Base-by-base conservation (phyloP, 345 rosid species). In the Orychophragmus violaceus region DNA sequence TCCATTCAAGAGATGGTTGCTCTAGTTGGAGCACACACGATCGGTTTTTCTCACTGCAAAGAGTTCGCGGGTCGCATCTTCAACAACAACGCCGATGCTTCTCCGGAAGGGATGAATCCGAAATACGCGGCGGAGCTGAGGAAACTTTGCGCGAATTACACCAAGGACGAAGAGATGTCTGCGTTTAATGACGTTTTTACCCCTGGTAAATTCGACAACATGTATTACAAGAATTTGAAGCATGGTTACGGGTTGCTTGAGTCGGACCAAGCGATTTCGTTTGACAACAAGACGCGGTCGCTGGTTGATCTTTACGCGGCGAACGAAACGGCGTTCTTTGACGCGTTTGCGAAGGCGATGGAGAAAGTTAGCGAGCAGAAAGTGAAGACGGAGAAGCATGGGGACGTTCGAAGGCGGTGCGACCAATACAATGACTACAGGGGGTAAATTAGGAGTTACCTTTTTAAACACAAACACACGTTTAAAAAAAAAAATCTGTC, bases 181-280 rank as follows among this genome's bases (percentile, higher is more conserved):
- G 87, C 88, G 22, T 85, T 84, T 66, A 84, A 86, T 36, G 90
- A 87, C 45, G 80, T 80, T 7, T 77, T 78, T 29, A 84, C 97
- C 2, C 95, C 92, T 1, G 81, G 83, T 8, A 87, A 86, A 56
- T 90, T 90, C n/a, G 92, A 90, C 35, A 87, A 90, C 66, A 83
- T 87, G 92, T 90, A 87, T 69, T 84, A 59, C 75, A 59, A 66
- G 81, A 90, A 86, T 37, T 44, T 85, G 62, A 64, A 66, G 37
- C 77, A 62, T 8, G 95, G 97, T 6, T 58, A 83, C 66, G 92
- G 84, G 62, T 63, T 87, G 39, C 60, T 89, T n/a, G 39, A 71
- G 10, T 74, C 80, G 4, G 93, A 86, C 52, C 72, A 81, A 16
- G 82, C 79, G 3, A 60, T 90, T 3, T 76, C 71, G 3, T 70